Conservation (phyloP, 352 stramenopile genomes). For the Pythium guiyangense region DNA sequence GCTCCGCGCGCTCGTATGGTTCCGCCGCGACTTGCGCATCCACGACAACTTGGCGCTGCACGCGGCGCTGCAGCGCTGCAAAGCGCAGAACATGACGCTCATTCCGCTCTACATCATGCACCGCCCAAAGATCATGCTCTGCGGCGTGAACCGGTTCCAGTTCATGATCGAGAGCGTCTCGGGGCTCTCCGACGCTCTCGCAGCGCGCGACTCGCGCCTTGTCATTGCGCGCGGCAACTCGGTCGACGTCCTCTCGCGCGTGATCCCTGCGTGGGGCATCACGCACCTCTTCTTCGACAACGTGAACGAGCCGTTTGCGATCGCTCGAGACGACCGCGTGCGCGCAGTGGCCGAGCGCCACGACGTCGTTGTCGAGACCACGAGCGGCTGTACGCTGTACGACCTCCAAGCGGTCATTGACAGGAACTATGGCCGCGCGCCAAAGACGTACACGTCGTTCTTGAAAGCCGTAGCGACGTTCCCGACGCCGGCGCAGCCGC, state of each 20-base stretch:
- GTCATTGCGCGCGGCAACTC: conserved; percentile 74
- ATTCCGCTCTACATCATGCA: conserved; percentile 90
- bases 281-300: conserved; percentile 90
- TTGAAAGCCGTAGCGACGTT: conserved; percentile 48
- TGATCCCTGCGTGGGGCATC: conserved; percentile 86
- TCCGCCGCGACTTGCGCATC: conserved; percentile 94
- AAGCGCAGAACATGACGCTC: conserved; percentile 32
- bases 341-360: conserved; percentile 34
- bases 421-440: conserved; percentile 42
- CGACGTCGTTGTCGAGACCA: conserved; percentile 69
- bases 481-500: conserved; percentile 36
- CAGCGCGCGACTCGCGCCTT: conserved; percentile 52
- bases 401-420: conserved; percentile 61
- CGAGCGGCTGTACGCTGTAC: conserved; percentile 64
- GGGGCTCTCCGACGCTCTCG: conserved; percentile 71
- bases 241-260: conserved; percentile 69
- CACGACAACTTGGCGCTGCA: conserved; percentile 95
- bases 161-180: conserved; percentile 93
- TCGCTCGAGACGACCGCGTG: conserved; percentile 72
- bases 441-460: conserved; percentile 80
- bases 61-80: conserved; percentile 45
- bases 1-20: conserved; percentile 85
- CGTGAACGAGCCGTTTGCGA: conserved; percentile 90
- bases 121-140: conserved; percentile 82
- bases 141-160: conserved; percentile 78